Evolutionary conservation across 108 stramenopile genomes (phyloP).

Genomic region (Cyclotella cryptica): DNA sequence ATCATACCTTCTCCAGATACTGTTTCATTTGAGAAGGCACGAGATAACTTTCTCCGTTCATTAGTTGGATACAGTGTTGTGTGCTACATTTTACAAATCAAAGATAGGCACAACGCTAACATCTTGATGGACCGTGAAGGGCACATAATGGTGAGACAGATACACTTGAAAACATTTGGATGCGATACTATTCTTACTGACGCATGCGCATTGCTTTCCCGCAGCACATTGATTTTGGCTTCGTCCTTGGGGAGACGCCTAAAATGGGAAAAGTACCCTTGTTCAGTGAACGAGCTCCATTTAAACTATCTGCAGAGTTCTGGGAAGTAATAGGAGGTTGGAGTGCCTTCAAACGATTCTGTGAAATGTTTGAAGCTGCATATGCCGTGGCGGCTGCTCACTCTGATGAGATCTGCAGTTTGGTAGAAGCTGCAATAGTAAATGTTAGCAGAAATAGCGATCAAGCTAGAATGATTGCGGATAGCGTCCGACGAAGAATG

Average conservation of each 20-base stretch:
- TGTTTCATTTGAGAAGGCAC: constrained; percentile 77
- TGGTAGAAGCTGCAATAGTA: constrained; percentile 84
- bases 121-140: constrained; percentile 89
- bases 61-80: constrained; percentile 93
- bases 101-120: constrained; percentile 98
- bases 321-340: constrained; percentile 97
- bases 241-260: constrained; percentile 94
- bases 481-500: constrained; percentile 73
- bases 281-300: constrained; percentile 92
- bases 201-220: constrained; percentile 40
- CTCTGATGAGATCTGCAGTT: constrained; percentile 76
- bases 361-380: constrained; percentile 88
- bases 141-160: constrained; percentile 41
- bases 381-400: constrained; percentile 80
- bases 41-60: constrained; percentile 89
- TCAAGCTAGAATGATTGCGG: constrained; percentile 63
- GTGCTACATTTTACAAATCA: constrained; percentile 96
- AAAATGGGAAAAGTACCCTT: constrained; percentile 92
- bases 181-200: neutral
- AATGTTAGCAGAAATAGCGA: constrained; percentile 74
- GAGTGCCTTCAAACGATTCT: constrained; percentile 74
- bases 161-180: neutral
- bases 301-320: constrained; percentile 91
- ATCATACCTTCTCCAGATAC: constrained; percentile 35
- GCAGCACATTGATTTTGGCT: constrained; percentile 97